phyloP scores from a whole-genome alignment of 805 yeast genomes.

The Hanseniaspora clermontiae region DNA sequence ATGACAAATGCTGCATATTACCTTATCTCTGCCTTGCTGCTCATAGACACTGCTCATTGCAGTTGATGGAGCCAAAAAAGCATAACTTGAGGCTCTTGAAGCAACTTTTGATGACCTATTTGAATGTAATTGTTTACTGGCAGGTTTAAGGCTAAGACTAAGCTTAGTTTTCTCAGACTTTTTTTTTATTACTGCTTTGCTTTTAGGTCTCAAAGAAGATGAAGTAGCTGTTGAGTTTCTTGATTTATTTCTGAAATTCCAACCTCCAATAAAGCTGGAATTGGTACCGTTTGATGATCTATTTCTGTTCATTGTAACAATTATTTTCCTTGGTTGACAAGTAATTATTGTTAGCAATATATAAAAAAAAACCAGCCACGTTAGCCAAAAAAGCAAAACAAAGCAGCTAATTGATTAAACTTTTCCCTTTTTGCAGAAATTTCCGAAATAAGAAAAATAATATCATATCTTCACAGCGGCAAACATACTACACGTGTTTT shows the following conservation, averaged over 20 bases:
- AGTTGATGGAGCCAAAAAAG: background rate
- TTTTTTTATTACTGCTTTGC: background rate
- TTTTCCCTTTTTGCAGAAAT: background rate
- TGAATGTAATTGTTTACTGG: background rate
- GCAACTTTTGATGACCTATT: background rate
- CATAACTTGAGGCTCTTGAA: background rate
- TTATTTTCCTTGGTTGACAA: background rate
- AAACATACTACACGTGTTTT: background rate
- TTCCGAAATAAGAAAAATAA: background rate
- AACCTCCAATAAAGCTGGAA: conserved; percentile 3
- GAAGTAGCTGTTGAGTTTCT: background rate
- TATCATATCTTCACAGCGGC: background rate
- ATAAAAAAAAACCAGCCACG: too few relatives aligned
- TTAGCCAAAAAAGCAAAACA: too few relatives aligned
- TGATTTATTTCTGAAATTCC: background rate
- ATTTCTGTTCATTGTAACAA: background rate
- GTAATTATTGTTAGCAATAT: background rate
- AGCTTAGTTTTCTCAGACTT: background rate
- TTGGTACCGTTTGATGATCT: background rate
- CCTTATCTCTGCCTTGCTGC: conserved; percentile 13
- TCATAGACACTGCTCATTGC: background rate
- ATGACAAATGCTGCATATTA: conserved; percentile 25
- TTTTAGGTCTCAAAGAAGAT: background rate
- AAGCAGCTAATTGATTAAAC: background rate
- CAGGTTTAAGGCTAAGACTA: too few relatives aligned